phyloP scores from a whole-genome alignment of 2,329 filamentous ascomycete genomes.

The Ophioceras dolichostomum region DNA sequence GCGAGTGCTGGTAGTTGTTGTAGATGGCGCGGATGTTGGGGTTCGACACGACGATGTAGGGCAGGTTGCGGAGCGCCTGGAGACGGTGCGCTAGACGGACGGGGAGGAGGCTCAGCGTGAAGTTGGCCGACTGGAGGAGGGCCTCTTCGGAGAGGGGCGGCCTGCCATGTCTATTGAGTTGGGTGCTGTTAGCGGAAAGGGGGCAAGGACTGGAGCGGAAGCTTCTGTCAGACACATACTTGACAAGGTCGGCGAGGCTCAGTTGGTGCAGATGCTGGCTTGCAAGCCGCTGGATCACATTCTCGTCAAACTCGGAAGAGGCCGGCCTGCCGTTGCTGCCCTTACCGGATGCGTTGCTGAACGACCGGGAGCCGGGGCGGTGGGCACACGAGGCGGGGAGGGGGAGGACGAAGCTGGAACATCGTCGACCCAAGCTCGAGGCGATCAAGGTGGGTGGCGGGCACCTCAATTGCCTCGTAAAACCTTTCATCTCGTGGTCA shows the following conservation, averaged over 20 bases:
- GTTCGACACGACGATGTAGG: constrained; percentile 97
- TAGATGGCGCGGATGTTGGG: constrained; percentile 90
- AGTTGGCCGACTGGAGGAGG: constrained; percentile 84
- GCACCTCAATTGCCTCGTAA: constrained; percentile 1
- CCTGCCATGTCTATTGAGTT: constrained; percentile 51
- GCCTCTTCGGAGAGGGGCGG: constrained; percentile 72
- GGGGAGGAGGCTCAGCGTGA: constrained; percentile 84
- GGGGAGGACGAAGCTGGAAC: not conserved
- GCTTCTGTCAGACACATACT: too few species aligned
- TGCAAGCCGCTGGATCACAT: constrained; percentile 69
- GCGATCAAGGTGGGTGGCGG: not conserved
- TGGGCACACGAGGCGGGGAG: not conserved
- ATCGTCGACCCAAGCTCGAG: constrained; percentile 1
- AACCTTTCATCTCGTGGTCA: constrained; percentile 1
- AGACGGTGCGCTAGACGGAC: constrained; percentile 90
- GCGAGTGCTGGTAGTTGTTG: constrained; percentile 87
- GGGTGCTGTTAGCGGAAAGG: too few species aligned
- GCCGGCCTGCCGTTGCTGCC: constrained; percentile 10
- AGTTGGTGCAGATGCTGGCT: constrained; percentile 67
- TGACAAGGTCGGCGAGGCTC: constrained; percentile 79
- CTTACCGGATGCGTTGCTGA: too few species aligned
- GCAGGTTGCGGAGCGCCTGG: constrained; percentile 81
- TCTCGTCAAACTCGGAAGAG: constrained; percentile 45
- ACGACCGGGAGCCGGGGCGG: too few species aligned
- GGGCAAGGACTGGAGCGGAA: too few species aligned